These are phyloP conservation scores for Tulasnella sp. DNA, from an alignment of 768 basidiomycete species.

Conservation along the genomic window DNA sequence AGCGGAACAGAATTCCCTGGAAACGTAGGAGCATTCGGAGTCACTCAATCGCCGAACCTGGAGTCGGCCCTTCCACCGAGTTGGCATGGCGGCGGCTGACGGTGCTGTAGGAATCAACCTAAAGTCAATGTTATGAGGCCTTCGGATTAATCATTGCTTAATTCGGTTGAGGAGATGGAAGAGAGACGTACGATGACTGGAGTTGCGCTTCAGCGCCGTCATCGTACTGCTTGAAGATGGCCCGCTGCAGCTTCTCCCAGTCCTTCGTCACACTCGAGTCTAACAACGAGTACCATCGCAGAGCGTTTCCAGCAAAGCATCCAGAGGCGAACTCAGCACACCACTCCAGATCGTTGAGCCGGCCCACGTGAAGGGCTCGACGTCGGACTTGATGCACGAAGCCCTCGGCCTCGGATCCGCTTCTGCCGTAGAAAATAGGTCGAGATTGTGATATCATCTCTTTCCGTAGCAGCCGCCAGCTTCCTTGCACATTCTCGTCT, in stretches of 20 bases:
- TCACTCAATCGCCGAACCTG: no score
- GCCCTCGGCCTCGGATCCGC: not conserved
- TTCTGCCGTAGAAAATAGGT: not conserved
- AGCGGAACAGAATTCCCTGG: not conserved
- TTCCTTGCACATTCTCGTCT: not conserved
- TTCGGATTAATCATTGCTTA: not conserved
- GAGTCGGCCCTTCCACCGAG: not conserved
- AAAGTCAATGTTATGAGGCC: no score
- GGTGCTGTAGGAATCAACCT: not conserved
- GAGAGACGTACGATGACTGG: not conserved
- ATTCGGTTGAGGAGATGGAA: no score
- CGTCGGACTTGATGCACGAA: not conserved
- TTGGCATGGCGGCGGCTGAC: not conserved
- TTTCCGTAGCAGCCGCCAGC: not conserved
- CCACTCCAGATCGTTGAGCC: not conserved
- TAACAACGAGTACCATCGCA: not conserved
- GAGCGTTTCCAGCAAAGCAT: not conserved
- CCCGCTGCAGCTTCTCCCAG: not conserved
- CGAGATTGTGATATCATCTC: not conserved
- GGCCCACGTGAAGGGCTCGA: not conserved
- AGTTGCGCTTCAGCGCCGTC: not conserved
- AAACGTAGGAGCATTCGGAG: not conserved
- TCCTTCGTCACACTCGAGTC: not conserved
- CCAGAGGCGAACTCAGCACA: not conserved
- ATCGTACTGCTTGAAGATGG: not conserved